Percentiles rank a stretch among this genome's conserved stretches.
Conservation (phyloP, 2,329 filamentous ascomycete species). For the Aspergillus sp. region DNA sequence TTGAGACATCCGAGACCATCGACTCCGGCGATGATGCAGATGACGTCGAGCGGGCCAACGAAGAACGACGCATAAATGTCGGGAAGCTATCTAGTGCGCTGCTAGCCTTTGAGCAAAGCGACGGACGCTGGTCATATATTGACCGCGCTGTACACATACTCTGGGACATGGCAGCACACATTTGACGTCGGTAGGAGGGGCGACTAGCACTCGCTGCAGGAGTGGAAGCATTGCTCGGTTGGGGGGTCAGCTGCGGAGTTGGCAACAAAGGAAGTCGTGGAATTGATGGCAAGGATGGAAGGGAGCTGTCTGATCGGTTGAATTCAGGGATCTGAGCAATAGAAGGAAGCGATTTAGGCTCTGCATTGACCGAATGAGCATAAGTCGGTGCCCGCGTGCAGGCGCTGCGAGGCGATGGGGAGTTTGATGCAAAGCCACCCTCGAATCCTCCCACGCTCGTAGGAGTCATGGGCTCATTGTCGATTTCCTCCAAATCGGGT, state of each 20-base stretch:
- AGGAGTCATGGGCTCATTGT: constrained; percentile 35
- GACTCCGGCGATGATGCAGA: constrained; percentile 60
- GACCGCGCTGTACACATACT: constrained; percentile 56
- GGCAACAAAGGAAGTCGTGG: constrained; percentile 57
- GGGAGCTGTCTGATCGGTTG: constrained; percentile 41
- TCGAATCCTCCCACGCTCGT: constrained; percentile 28
- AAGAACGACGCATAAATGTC: constrained; percentile 49
- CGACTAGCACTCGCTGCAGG: constrained; percentile 60
- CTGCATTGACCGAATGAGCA: constrained; percentile 16
- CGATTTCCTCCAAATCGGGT: constrained; percentile 55
- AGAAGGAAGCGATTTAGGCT: constrained; percentile 38
- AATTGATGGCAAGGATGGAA: constrained; percentile 53
- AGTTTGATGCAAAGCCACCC: constrained; percentile 24
- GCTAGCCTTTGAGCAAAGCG: constrained; percentile 35
- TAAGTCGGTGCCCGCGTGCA: constrained; percentile 10
- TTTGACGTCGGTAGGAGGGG: constrained; percentile 54
- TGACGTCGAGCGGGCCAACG: constrained; percentile 53
- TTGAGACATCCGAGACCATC: constrained; percentile 61
- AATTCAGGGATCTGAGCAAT: constrained; percentile 47
- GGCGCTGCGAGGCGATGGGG: constrained; percentile 30
- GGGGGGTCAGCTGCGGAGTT: constrained; percentile 63
- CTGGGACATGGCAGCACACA: constrained; percentile 60
- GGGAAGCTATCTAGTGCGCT: constrained; percentile 48
- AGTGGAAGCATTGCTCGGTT: constrained; percentile 54
- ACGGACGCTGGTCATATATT: constrained; percentile 53